phyloP scores from a whole-genome alignment of 257 asterid genomes.

The Linderniella brevidens region DNA sequence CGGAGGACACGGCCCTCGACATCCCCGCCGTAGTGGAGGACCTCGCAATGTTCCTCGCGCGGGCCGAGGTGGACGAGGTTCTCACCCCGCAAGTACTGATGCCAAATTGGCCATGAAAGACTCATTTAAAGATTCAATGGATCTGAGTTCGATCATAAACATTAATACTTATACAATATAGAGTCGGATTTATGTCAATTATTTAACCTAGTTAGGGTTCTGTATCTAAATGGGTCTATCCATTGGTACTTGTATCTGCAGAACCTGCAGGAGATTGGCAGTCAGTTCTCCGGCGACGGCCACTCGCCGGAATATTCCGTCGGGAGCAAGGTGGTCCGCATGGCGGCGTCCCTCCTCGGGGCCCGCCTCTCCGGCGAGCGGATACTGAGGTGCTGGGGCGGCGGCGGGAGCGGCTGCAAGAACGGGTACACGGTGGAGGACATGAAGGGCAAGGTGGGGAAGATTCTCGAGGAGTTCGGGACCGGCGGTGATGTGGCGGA shows the following conservation, averaged over 20 bases:
- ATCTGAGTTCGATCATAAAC: too few species aligned
- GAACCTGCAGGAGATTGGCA: constrained; percentile 61
- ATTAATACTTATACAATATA: too few species aligned
- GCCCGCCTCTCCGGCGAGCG: constrained; percentile 84
- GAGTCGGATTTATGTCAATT: too few species aligned
- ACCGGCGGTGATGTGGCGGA: constrained; percentile 75
- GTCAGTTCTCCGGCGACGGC: constrained; percentile 29
- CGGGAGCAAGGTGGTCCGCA: constrained; percentile 50
- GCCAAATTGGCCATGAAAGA: too few species aligned
- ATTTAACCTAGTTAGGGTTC: too few species aligned
- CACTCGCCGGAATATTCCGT: too few species aligned
- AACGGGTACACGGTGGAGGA: constrained; percentile 72
- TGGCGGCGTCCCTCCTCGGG: constrained; percentile 49
- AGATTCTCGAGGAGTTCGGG: constrained; percentile 51
- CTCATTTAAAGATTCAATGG: too few species aligned
- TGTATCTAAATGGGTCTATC: too few species aligned
- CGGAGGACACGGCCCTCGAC: constrained; percentile 81
- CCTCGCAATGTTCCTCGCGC: constrained; percentile 64
- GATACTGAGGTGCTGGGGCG: constrained; percentile 83
- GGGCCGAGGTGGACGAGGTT: constrained; percentile 83
- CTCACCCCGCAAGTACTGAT: constrained; percentile 80
- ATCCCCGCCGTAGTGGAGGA: constrained; percentile 70
- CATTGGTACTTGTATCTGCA: too few species aligned
- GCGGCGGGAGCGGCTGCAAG: constrained; percentile 41
- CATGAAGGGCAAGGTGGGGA: constrained; percentile 67